Evolutionary conservation across 2,329 filamentous ascomycete genomes (phyloP).

Genomic region (Dactylellina parvicollis): DNA sequence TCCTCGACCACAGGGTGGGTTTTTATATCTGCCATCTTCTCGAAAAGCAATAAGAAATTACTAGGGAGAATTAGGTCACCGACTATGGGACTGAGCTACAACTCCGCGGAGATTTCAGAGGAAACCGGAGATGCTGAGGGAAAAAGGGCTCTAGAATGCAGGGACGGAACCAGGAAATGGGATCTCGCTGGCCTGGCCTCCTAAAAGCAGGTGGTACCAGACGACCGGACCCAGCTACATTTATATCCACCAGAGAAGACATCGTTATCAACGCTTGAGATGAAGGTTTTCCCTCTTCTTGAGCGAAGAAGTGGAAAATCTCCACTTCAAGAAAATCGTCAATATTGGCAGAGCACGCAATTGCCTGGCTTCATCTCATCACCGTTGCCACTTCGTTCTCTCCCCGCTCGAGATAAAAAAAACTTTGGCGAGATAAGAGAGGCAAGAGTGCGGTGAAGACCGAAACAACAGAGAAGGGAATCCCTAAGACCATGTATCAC

Average conservation of each 20-base stretch:
- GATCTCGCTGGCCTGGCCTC: conserved; percentile 32
- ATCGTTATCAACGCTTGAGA: neutral
- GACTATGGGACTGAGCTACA: conserved; percentile 3
- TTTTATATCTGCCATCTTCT: conserved; percentile 44
- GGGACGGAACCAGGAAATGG: conserved; percentile 33
- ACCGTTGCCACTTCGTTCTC: conserved; percentile 29
- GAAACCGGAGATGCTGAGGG: no score
- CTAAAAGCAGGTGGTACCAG: conserved; percentile 8
- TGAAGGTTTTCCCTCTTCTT: neutral
- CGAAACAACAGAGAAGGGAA: neutral
- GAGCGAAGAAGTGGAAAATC: neutral
- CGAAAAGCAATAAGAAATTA: neutral
- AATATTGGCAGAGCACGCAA: conserved; percentile 35
- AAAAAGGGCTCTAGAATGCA: no score
- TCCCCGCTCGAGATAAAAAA: neutral
- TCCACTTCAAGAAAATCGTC: conserved; percentile 9
- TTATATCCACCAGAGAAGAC: conserved; percentile 16
- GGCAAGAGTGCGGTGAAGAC: neutral
- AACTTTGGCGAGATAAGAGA: conserved; percentile 25
- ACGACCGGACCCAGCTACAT: conserved; percentile 12
- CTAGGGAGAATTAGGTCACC: no score
- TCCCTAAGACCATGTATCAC: conserved; percentile 33
- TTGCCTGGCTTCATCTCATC: conserved; percentile 43
- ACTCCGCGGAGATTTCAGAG: conserved; percentile 27
- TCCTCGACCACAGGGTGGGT: conserved; percentile 15